Conservation (phyloP, 2,329 filamentous ascomycete genomes). For the Rhinocladiella similis region DNA sequence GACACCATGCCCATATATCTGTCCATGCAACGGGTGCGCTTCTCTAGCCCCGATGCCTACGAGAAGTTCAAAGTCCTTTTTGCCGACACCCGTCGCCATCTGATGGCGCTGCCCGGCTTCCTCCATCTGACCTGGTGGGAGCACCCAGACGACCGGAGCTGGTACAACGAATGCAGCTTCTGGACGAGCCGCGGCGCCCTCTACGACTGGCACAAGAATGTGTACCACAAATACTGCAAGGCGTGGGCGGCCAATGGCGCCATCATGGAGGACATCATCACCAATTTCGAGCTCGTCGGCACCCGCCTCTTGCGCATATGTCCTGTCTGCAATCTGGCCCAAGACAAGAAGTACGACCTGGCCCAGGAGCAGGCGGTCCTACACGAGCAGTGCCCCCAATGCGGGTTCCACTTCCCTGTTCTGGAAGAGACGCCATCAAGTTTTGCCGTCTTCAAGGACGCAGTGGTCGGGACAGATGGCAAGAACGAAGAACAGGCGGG, state of each 20-base stretch:
- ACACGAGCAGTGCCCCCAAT: constrained; percentile 16
- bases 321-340: constrained; percentile 14
- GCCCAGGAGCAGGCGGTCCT: constrained; percentile 20
- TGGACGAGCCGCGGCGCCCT: constrained; percentile 22
- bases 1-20: constrained; percentile 21
- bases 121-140: constrained; percentile 24
- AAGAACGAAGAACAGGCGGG: background rate
- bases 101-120: constrained; percentile 17
- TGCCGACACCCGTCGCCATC: constrained; percentile 19
- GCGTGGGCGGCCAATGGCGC: constrained; percentile 21
- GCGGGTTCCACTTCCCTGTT: constrained; percentile 16
- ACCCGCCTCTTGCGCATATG: constrained; percentile 18
- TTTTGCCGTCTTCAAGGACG: constrained; percentile 23
- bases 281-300: constrained; percentile 22
- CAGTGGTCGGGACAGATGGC: background rate
- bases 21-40: constrained; percentile 19
- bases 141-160: constrained; percentile 20
- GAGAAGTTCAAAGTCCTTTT: constrained; percentile 24
- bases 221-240: constrained; percentile 23
- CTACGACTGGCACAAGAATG: constrained; percentile 22
- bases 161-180: constrained; percentile 24
- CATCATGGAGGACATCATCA: constrained; percentile 22
- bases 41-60: constrained; percentile 21
- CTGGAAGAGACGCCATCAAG: constrained; percentile 19
- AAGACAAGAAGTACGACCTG: constrained; percentile 22